Evolutionary conservation across 352 stramenopile genomes (phyloP).

Genomic region (Phytophthora chlamydospora): DNA sequence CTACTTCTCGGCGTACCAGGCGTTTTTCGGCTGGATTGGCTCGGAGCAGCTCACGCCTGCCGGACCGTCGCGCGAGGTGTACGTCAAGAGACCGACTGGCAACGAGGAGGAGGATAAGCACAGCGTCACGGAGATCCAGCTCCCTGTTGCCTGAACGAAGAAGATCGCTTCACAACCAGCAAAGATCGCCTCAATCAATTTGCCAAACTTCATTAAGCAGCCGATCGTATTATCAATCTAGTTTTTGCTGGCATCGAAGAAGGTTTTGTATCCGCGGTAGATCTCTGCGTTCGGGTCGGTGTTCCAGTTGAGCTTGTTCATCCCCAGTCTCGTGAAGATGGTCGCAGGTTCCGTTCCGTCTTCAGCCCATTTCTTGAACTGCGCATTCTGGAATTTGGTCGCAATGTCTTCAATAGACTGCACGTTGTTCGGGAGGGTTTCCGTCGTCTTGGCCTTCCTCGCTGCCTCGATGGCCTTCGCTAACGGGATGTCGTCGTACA

Average conservation of each 20-base stretch:
- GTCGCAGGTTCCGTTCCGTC: not conserved
- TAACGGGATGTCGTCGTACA: conserved; percentile 5
- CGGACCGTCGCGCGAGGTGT: conserved; percentile 48
- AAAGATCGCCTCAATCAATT: too few relatives aligned
- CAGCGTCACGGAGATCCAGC: conserved; percentile 43
- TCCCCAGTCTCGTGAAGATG: not conserved
- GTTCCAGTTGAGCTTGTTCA: not conserved
- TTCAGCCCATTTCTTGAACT: not conserved
- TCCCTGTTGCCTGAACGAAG: conserved; percentile 28
- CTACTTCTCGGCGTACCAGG: conserved; percentile 35
- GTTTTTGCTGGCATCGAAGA: conserved; percentile 1
- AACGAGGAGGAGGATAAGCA: conserved; percentile 24
- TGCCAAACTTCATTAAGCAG: too few relatives aligned
- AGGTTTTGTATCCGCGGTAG: not conserved
- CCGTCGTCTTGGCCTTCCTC: conserved; percentile 5
- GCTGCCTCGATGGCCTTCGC: conserved; percentile 11
- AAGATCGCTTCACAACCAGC: too few relatives aligned
- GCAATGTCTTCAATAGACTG: not conserved
- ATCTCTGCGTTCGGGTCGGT: not conserved
- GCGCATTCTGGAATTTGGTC: not conserved
- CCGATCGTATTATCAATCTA: too few relatives aligned
- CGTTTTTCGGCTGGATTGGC: conserved; percentile 47
- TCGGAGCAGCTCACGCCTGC: conserved; percentile 32
- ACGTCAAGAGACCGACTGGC: conserved; percentile 38
- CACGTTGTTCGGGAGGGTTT: not conserved